Base-by-base conservation (phyloP, 768 basidiomycete genomes). In the Gymnopilus dilepis region DNA sequence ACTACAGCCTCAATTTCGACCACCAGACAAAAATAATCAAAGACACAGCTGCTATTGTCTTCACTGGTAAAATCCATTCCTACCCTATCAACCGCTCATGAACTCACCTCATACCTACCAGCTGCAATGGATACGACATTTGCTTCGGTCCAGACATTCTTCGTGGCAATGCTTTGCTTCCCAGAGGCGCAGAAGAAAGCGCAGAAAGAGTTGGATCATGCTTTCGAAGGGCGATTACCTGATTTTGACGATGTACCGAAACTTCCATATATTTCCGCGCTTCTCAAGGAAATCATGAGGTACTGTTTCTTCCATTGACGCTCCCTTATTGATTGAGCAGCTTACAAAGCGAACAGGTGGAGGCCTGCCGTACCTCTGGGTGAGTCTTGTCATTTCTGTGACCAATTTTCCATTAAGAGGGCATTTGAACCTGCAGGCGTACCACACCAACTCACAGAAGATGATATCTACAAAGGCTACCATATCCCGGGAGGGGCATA, bases 401-500 rank as follows among this genome's bases (percentile, higher is more conserved):
- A 59, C 42, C 8, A 24, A 51, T 11, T n/a, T n/a, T n/a, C n/a
- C n/a, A n/a, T n/a, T n/a, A n/a, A n/a, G n/a, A n/a, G n/a, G n/a
- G n/a, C n/a, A n/a, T n/a, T 21, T 59, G 64, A 6, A 64, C 67
- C 34, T 67, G 68, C 22, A 76, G 75, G 68, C 21, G 60, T 75
- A 9, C 74, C 77, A 13, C 77, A 78, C 52, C 53, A 65, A 19
- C 54, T 65, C 6, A 70, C 65, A 5, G 69, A 73, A 51, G 80
- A 84, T 33, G 83, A 84, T 62, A 64, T 73, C 2, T 84, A 81
- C 56, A 71, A 77, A 6, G 81, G 79, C 0, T 76, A 77, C 58
- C 70, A 69, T 37, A 78, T 84, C 30, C 83, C 81, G 0, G 76
- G 78, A 58, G 80, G 73, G 6, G 68, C 76, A 0, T 61, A 73